A percentile compares a stretch with the other conserved stretches of the same genome.
Conservation (phyloP, 768 basidiomycete genomes). For the Hebeloma cylindrosporum region DNA sequence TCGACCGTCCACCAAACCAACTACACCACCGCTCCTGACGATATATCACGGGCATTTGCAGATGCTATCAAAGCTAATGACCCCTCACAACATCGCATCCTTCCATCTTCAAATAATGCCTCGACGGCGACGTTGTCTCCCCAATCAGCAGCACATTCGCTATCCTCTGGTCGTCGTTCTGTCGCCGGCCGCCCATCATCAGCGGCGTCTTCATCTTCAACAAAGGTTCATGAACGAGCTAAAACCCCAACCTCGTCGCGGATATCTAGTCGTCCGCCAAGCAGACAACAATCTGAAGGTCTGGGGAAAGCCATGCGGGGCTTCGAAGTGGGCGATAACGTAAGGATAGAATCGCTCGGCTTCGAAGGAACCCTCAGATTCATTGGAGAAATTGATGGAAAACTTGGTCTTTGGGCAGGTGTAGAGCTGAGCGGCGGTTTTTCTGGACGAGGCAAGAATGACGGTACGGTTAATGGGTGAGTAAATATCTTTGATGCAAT, state of each 20-base stretch:
- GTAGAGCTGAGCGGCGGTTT: slow-evolving; percentile 88
- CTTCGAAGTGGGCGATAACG: slow-evolving; percentile 77
- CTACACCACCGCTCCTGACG: slow-evolving; percentile 47
- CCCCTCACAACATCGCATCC: slow-evolving; percentile 65
- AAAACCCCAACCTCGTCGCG: slow-evolving; percentile 51
- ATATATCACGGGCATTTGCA: slow-evolving; percentile 68
- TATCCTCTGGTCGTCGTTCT: slow-evolving; percentile 52
- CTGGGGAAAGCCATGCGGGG: slow-evolving; percentile 44
- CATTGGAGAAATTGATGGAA: slow-evolving; percentile 85
- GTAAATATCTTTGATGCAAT: slow-evolving; percentile 31
- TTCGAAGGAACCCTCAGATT: slow-evolving; percentile 83
- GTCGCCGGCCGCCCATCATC: slow-evolving; percentile 53
- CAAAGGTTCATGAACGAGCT: slow-evolving; percentile 38
- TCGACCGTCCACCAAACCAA: slow-evolving; percentile 47
- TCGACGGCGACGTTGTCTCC: slow-evolving; percentile 52
- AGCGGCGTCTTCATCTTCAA: slow-evolving; percentile 53
- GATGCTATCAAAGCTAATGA: slow-evolving; percentile 83
- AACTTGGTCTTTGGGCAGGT: slow-evolving; percentile 89
- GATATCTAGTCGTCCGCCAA: slow-evolving; percentile 48
- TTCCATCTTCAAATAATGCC: slow-evolving; percentile 34
- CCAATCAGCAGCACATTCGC: slow-evolving; percentile 40
- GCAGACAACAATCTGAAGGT: slow-evolving; percentile 68
- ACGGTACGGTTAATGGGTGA: slow-evolving; percentile 87
- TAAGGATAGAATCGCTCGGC: slow-evolving; percentile 84
- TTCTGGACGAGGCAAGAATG: slow-evolving; percentile 91